Evolutionary conservation across 1,284 basidiomycete genomes (phyloP).

Genomic region (Apiotrichum domesticum): DNA sequence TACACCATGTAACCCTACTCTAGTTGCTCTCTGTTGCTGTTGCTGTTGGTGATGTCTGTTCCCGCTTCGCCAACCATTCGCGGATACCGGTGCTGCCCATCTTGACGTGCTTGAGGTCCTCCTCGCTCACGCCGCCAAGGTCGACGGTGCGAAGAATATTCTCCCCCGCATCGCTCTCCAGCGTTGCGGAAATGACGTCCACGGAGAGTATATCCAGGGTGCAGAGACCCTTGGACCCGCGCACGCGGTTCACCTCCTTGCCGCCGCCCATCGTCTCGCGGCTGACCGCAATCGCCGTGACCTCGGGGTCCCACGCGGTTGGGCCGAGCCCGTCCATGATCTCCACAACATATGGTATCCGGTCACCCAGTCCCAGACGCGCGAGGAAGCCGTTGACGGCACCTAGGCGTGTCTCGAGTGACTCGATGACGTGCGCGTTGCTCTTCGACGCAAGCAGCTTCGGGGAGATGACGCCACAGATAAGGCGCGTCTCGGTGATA

Average conservation of each 20-base stretch:
- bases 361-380: conserved; percentile 12
- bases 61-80: conserved; percentile 58
- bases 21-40: background rate
- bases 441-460: conserved; percentile 67
- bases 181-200: conserved; percentile 70
- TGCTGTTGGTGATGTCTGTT: background rate
- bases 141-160: conserved; percentile 15
- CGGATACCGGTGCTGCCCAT: conserved; percentile 87
- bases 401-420: conserved; percentile 55
- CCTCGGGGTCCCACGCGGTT: conserved; percentile 71
- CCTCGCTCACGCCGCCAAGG: conserved; percentile 51
- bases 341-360: conserved; percentile 54
- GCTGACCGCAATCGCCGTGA: conserved; percentile 81
- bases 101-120: conserved; percentile 65
- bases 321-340: conserved; percentile 82
- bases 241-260: conserved; percentile 40
- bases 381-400: conserved; percentile 59
- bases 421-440: conserved; percentile 64
- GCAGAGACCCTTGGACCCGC: conserved; percentile 49
- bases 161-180: conserved; percentile 7
- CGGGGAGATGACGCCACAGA: conserved; percentile 80
- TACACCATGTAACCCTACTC: conserved; percentile 9
- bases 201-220: conserved; percentile 67
- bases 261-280: conserved; percentile 75
- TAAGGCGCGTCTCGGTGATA: conserved; percentile 69